Base-by-base conservation (phyloP, 75 land plant species). In the Ceratopteris richardii region DNA sequence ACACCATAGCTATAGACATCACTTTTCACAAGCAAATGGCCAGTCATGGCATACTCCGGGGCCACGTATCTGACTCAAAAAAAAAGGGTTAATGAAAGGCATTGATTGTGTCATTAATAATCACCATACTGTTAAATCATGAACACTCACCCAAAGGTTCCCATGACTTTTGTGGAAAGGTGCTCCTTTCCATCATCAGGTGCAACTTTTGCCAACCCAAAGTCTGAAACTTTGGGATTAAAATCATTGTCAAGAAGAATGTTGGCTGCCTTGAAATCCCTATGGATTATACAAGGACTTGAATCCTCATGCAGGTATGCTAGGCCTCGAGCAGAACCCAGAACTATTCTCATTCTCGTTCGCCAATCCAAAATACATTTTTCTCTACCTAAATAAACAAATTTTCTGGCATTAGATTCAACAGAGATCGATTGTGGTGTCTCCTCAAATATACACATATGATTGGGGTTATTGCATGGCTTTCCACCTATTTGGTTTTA, bases 1-100 rank as follows among this genome's bases (percentile, higher is more conserved):
- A 91, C 97, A 23, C 97, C 97, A 40, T 91, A 91, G 66, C 97
- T 91, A 58, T 91, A 91, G 2, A 91, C 97, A 64, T 90, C 96
- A 54, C 91, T 86, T 67, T 90, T 90, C 29, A 90, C 96, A 19
- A 87, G 88, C 22, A 90, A 78, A 57, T 90, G 96, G 40, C 96
- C 96, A 4, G 96, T 90, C 96, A 90, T 90, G 58, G 96, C 96
- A 67, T 90, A 90, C 58, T 90, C 96, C 30, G 96, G 96, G 21
- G 96, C 96, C 40, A 90, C 79, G 65, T 90, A 90, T 33, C 37
- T 33, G 37, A 3, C 3, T 33, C 37, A 33, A 3, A 33, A 33
- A 3, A 33, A 33, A 33, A 4, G 3, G 9, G 7, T 33, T 33
- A 9, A 33, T 9, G 37, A 33, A 4, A 4, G 9, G 37, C 37